These are phyloP conservation scores for Xylaria arbuscula DNA, from an alignment of 2,329 filamentous ascomycete species.

Conservation along the genomic window DNA sequence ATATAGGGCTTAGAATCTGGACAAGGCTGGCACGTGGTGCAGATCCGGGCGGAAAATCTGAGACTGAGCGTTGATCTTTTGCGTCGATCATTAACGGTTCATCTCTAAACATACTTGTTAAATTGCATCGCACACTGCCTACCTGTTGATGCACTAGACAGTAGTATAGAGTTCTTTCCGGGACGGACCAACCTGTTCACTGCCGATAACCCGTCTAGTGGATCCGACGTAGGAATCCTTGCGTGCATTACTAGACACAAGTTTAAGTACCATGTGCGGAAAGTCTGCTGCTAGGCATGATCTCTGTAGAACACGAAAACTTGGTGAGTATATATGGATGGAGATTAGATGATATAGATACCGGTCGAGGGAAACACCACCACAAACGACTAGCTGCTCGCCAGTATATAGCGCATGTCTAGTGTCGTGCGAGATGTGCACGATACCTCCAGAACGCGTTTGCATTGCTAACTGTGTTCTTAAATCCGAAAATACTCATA, in stretches of 20 bases:
- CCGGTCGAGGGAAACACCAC: no score
- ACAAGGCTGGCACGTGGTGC: conserved; percentile 11
- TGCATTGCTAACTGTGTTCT: background rate
- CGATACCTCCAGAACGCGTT: background rate
- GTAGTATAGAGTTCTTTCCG: background rate
- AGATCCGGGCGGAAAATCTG: conserved; percentile 23
- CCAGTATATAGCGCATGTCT: background rate
- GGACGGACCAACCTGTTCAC: background rate
- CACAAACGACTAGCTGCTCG: no score
- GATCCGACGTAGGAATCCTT: background rate
- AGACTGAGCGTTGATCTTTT: background rate
- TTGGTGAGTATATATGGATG: no score
- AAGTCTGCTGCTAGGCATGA: no score
- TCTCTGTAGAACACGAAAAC: no score
- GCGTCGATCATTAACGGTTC: conserved; percentile 6
- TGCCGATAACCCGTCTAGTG: background rate
- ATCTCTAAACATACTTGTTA: background rate
- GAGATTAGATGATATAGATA: no score
- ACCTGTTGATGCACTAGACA: background rate
- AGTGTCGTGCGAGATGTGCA: background rate
- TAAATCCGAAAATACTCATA: conserved; percentile 4
- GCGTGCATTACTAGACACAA: background rate
- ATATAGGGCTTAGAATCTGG: background rate
- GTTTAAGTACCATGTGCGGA: background rate
- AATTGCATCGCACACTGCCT: background rate